Base-by-base conservation (phyloP, 305 asterid genomes). In the Rubia tinctorum region DNA sequence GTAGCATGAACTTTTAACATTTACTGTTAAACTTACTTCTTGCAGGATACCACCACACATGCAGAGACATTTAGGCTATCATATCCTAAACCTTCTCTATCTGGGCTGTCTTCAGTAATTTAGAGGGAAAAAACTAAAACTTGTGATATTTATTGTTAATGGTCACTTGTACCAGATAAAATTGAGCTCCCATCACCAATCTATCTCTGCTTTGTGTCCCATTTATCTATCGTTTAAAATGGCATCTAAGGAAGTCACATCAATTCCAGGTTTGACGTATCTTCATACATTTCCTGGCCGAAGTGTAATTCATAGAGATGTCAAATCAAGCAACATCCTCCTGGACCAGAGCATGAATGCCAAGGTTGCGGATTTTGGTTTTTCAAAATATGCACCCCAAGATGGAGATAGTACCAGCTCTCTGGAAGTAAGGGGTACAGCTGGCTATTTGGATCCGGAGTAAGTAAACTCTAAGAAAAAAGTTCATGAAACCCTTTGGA, bases 381-480 rank as follows among this genome's bases (percentile, higher is more conserved):
- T 92, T 79, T 92, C 98, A 66, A 92, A 92, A 80, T 92, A 92
- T 73, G 97, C 97, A 75, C 89, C 98, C 63, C 98, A 92, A 74
- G 96, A 92, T 83, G 98, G 94, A 70, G 98, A 92, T 69, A 92
- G 97, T 65, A 87, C 84, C 70, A 88, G 96, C 73, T 90, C 97
- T 70, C 79, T 92, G 69, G 98, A 92, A 92, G 94, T 92, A 77
- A 84, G 97, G 79, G 98, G 96, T 4, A 90, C 98, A 14, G 98
- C 97, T 25, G 98, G 98, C 73, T 92, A 92, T 86, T 77, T 92
- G 84, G 97, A 92, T 75, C 98, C 98, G 34, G 98, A 92, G 98
- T 92, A 90, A 92, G 98, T 86, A 74, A 37, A 37, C 40, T 51
- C 72, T 65, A 25, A 43, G 22, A 4, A 20, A 37, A 8, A 44